These are phyloP conservation scores for Periconia sp. DNA, from an alignment of 2,329 filamentous ascomycete genomes.

Conservation along the genomic window DNA sequence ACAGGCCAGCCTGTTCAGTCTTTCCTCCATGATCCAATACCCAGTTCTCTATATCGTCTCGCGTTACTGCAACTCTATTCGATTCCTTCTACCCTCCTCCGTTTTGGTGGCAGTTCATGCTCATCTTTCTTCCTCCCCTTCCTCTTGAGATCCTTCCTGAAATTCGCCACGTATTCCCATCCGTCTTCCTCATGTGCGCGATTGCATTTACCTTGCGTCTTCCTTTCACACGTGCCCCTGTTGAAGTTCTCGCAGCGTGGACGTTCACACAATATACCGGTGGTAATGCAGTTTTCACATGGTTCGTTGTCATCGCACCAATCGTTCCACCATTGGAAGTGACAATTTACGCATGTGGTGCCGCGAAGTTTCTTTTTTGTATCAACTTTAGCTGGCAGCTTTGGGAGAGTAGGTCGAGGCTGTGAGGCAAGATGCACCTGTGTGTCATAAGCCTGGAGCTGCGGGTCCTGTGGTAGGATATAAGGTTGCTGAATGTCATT, in stretches of 20 bases:
- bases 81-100: neutral
- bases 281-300: neutral
- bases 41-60: too few relatives aligned
- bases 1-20: too few relatives aligned
- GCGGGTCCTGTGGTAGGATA: too few relatives aligned
- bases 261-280: neutral
- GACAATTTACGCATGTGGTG: neutral
- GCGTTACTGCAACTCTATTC: too few relatives aligned
- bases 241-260: neutral
- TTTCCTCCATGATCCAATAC: too few relatives aligned
- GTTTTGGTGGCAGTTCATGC: slow-evolving; percentile 1
- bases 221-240: neutral
- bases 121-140: slow-evolving; percentile 3
- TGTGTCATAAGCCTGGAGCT: too few relatives aligned
- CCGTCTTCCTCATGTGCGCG: neutral
- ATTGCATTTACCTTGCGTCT: neutral
- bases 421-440: too few relatives aligned
- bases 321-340: neutral
- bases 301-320: slow-evolving; percentile 5
- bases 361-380: slow-evolving; percentile 1
- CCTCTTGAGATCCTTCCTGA: neutral
- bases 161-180: neutral
- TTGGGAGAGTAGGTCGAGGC: too few relatives aligned
- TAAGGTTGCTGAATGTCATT: too few relatives aligned
- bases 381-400: neutral